Base-by-base conservation (phyloP, 352 stramenopile genomes). In the Pythium folliculosum region DNA sequence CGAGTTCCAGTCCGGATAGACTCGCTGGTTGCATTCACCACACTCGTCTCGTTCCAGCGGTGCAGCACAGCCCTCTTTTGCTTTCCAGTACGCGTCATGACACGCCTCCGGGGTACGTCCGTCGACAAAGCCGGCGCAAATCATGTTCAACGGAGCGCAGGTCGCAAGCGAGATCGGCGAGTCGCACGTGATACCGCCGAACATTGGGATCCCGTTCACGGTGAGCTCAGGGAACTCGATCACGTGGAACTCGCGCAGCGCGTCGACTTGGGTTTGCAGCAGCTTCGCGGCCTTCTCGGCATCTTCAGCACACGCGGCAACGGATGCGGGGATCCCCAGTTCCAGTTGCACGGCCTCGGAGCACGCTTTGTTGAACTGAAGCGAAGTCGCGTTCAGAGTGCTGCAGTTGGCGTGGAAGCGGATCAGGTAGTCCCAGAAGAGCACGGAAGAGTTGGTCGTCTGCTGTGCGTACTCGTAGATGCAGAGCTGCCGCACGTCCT, bases 401-500 rank as follows among this genome's bases (percentile, higher is more conserved):
- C 63, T 77, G 51, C 73, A 77, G 14, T 61, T 48, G 13, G 44
- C 30, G 48, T 77, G 63, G 59, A 75, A 76, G 7, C 27, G 54
- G 1, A 43, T 37, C 2, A 78, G 45, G 35, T 77, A 77, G 2
- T 73, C 70, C 60, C 62, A 76, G 30, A 74, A 75, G 8, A 73
- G 22, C n/a, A 35, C 30, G 21, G 60, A 72, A 17, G 25, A 50
- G 51, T 76, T 70, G 13, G 23, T 65, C 30, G 61, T 51, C 12
- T 52, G 9, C 21, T 48, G 22, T 0, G 49, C 50, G 40, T 73
- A 51, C 44, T 70, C 47, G 4, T 69, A 61, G 40, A 78, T 23
- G 53, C 75, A 78, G 1, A 73, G 55, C 53, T 76, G 71, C 22
- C 62, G 62, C 5, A 78, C 47, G 22, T 75, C 65, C 53, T 81